Evolutionary conservation across 192 early-diverging fungal species (phyloP).

Genomic region (Spizellomyces sp.): DNA sequence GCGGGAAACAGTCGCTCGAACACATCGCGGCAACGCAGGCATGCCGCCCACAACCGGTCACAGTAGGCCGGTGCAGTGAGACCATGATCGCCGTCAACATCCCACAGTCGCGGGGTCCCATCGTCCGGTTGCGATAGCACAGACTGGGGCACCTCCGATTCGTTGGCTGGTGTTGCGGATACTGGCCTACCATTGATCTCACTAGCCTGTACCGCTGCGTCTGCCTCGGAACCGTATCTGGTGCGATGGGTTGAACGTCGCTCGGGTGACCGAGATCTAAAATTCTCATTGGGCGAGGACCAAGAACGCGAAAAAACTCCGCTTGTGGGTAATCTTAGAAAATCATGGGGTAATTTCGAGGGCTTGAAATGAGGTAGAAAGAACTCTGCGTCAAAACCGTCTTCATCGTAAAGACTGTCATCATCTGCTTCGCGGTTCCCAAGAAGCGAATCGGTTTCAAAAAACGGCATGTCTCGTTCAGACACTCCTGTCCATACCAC

Average conservation of each 20-base stretch:
- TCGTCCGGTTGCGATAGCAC: no score
- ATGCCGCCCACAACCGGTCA: no score
- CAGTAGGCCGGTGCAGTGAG: no score
- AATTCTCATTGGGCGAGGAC: not conserved
- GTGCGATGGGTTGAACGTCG: no score
- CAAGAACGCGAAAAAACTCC: not conserved
- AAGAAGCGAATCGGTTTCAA: slow-evolving; percentile 24
- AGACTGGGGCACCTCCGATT: not conserved
- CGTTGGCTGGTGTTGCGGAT: not conserved
- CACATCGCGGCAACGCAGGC: not conserved
- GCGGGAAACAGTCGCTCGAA: not conserved
- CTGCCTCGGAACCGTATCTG: no score
- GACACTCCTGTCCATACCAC: not conserved
- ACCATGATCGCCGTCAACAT: not conserved
- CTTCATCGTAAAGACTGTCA: slow-evolving; percentile 5
- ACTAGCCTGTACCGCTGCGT: not conserved
- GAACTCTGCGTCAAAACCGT: slow-evolving; percentile 38
- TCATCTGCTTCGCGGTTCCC: not conserved
- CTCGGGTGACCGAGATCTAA: no score
- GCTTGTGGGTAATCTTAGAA: not conserved
- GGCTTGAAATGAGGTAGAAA: slow-evolving; percentile 34
- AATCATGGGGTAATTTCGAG: slow-evolving; percentile 1
- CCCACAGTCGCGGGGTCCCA: not conserved
- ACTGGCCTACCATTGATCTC: not conserved
- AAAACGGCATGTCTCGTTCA: slow-evolving; percentile 6